Percentiles rank a stretch among this genome's conserved stretches.
phyloP scores from a whole-genome alignment of 2,329 filamentous ascomycete species.

The Knufia petricola region DNA sequence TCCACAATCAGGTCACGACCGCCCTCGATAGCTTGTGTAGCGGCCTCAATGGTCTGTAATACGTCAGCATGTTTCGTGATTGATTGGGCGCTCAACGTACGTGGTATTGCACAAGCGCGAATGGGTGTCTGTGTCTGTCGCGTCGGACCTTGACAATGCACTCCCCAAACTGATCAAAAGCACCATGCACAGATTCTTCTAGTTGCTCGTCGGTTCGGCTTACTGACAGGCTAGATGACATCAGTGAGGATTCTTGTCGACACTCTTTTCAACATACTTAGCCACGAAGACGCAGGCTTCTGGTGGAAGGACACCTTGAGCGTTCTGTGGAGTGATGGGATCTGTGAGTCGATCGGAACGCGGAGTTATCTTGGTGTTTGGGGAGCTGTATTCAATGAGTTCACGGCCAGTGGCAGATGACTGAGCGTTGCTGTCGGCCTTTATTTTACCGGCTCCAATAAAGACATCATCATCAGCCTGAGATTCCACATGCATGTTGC shows the following conservation, averaged over 20 bases:
- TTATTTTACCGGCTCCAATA: neutral
- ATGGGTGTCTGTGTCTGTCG: conserved; percentile 28
- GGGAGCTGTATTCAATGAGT: conserved; percentile 3
- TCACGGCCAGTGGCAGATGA: neutral
- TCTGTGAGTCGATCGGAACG: conserved; percentile 26
- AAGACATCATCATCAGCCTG: conserved; percentile 13
- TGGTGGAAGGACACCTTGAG: conserved; percentile 30
- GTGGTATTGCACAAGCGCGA: conserved; percentile 33
- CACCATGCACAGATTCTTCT: conserved; percentile 23
- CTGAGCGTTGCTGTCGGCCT: neutral
- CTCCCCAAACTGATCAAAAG: conserved; percentile 27
- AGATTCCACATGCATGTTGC: neutral
- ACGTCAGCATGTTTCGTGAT: conserved; percentile 10
- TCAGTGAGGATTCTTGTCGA: conserved; percentile 11
- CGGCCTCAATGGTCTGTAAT: conserved; percentile 24
- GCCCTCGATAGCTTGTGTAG: conserved; percentile 21
- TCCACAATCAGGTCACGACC: conserved; percentile 15
- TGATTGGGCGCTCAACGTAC: conserved; percentile 17
- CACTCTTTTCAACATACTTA: conserved; percentile 26
- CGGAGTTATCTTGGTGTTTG: conserved; percentile 11
- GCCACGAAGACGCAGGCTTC: conserved; percentile 32
- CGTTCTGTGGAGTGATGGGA: conserved; percentile 26
- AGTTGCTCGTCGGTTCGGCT: conserved; percentile 24
- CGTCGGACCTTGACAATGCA: conserved; percentile 30
- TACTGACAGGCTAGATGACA: conserved; percentile 24